Evolutionary conservation across 2,329 filamentous ascomycete species (phyloP), one percentile per base, ranked within the genome.

Genomic region (Beauveria asiatica): DNA sequence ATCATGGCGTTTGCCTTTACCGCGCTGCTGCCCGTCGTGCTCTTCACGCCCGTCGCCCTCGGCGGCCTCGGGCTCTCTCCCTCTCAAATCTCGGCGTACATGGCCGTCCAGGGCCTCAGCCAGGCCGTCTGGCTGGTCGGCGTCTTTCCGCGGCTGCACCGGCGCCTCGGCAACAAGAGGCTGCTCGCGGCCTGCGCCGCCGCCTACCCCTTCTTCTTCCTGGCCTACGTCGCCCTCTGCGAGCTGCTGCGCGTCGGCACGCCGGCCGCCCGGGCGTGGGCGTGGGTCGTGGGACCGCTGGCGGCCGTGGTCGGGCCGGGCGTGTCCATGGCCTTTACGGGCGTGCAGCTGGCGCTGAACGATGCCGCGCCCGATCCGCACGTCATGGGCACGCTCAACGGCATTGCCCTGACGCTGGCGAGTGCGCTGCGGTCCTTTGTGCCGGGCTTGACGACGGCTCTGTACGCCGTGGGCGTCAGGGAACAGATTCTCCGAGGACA

Each of bases 51-150:
- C 3, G 66, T 87, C 6, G 6, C 68, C 0, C 77, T 86, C 0
- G 89, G 89, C 39, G 90, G 90, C 0, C 80, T 85, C 52, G 82
- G 79, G 3, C 87, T 92, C 70, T 72, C 77, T 0, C 76, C 86
- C 0, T 68, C 81, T 4, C 79, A 83, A 57, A 93, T 92, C 63
- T 86, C 87, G 1, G 65, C 84, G 2, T 82, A 87, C 72, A 81
- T 93, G 74, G 83, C 79, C 1, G 61, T 86, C 1, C 81, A 79
- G 23, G 90, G 90, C 13, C 73, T 82, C 17, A 78, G 83, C 4
- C 90, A 93, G 70, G 83, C 87, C 1, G 61, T 82, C 7, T 93
- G 89, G 88, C 80, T 91, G 2, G 76, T 93, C 0, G 63, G 90
- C 16, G 75, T 80, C 37, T 92, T 93, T 68, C 88, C 89, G 1